phyloP scores from a whole-genome alignment of 129 eudicot species.

The Helianthus tuberosus region DNA sequence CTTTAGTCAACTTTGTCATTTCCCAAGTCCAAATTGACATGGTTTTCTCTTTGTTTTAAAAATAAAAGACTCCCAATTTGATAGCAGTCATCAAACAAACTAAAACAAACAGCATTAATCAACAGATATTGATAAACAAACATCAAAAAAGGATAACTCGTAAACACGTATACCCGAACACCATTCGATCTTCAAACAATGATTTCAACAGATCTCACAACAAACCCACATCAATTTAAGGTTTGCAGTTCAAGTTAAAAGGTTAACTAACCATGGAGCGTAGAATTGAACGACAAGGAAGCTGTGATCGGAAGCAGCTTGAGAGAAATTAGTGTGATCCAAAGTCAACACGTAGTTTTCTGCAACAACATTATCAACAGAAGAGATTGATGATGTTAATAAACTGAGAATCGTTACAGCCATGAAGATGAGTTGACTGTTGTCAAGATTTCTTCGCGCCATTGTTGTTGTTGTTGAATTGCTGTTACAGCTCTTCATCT shows the following conservation, averaged over 20 bases:
- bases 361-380: background rate
- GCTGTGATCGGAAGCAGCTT: slow-evolving; percentile 34
- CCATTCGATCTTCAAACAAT: too few species aligned
- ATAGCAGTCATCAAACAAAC: too few species aligned
- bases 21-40: background rate
- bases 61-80: too few species aligned
- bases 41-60: background rate
- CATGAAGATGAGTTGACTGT: background rate
- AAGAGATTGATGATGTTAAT: slow-evolving; percentile 7
- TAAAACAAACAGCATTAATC: too few species aligned
- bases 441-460: slow-evolving; percentile 21
- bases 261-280: slow-evolving; percentile 56
- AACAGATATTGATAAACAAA: too few species aligned
- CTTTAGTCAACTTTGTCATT: slow-evolving; percentile 11
- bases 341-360: slow-evolving; percentile 50
- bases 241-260: too few species aligned
- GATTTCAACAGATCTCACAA: too few species aligned
- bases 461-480: slow-evolving; percentile 8
- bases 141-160: too few species aligned
- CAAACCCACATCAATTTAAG: too few species aligned
- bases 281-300: slow-evolving; percentile 65
- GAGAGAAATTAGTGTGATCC: slow-evolving; percentile 53
- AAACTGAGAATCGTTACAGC: background rate
- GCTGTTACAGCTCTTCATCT: background rate
- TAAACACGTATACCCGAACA: too few species aligned